Evolutionary conservation across 2,329 filamentous ascomycete genomes (phyloP), one percentile per base, ranked within the genome.

Genomic region (Fusarium camptoceras): DNA sequence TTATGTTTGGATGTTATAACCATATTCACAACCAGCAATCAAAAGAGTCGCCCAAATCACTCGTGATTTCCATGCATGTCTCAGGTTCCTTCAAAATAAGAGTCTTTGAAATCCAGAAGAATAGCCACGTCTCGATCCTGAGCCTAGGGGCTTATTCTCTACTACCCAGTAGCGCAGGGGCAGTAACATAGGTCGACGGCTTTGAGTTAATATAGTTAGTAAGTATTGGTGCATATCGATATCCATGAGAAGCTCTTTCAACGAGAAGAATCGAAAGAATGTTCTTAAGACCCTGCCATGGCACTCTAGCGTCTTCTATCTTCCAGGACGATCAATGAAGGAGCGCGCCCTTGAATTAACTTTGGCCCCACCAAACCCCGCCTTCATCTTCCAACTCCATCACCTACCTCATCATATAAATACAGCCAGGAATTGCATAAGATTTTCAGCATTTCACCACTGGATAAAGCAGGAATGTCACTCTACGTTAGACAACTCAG

Each of bases 401-500:
- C 28, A 22, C 16, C 0, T 24, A 11, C 9, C 24, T n/a, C 0
- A n/a, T 4, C 34, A 5, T 8, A 9, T 27, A 14, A 43, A 11
- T 22, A 8, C 16, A 16, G 3, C 12, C n/a, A 20, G 7, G 27
- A 18, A 16, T 34, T 50, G 0, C 7, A 25, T 16, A 31, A 11
- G 7, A 14, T n/a, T 31, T 27, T 1, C 1, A 2, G 16, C 7
- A 6, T 10, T 3, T 3, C 3, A 22, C n/a, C 6, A 20, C 6
- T 1, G 0, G 8, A 5, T 2, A 9, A 14, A 14, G 7, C 15
- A 12, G 55, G 10, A 22, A 78, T 75, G 72, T 62, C 65, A 16
- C 51, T 70, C 0, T 78, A 76, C 48, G 70, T 76, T 22, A 70
- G 76, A 15, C 65, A 65, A 18, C 53, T 77, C 12, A 59, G 54